Conservation (phyloP, 202 grass and related monocot genomes). For the Saccharum hybrid region DNA sequence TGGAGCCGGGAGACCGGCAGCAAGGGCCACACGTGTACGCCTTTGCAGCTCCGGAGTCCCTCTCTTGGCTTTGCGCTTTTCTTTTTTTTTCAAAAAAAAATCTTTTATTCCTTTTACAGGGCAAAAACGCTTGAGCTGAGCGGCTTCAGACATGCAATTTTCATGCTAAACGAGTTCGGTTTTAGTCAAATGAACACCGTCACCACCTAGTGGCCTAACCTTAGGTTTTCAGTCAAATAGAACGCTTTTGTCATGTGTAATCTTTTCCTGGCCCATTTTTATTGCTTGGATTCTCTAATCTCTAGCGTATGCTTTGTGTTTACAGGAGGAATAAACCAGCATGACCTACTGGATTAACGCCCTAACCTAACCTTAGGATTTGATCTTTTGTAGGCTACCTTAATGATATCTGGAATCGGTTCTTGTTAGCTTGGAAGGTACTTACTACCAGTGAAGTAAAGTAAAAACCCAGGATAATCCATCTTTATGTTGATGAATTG, state of each 20-base stretch:
- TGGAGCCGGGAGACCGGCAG: slow-evolving; percentile 32
- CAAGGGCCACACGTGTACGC: slow-evolving; percentile 44
- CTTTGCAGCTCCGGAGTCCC: slow-evolving; percentile 35
- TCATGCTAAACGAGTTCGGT: slow-evolving; percentile 16
- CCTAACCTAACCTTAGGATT: slow-evolving; percentile 2
- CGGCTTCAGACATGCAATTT: slow-evolving; percentile 13
- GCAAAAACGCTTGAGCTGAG: neutral
- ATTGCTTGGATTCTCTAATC: slow-evolving; percentile 7
- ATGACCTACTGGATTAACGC: slow-evolving; percentile 25
- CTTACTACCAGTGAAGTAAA: slow-evolving; percentile 25
- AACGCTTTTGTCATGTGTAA: slow-evolving; percentile 16
- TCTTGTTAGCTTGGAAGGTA: slow-evolving; percentile 48
- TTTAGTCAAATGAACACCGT: neutral
- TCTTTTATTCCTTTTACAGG: neutral
- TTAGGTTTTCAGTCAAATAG: slow-evolving; percentile 4
- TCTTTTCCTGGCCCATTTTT: slow-evolving; percentile 2
- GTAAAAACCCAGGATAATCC: slow-evolving; percentile 24
- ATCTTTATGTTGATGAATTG: slow-evolving; percentile 21
- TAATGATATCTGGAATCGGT: slow-evolving; percentile 5
- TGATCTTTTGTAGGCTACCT: slow-evolving; percentile 23
- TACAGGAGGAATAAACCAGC: slow-evolving; percentile 35
- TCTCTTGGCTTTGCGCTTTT: slow-evolving; percentile 19
- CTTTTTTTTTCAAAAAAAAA: neutral
- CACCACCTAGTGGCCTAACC: neutral
- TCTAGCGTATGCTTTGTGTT: slow-evolving; percentile 36